phyloP scores from a whole-genome alignment of 1,139 yeast species.

The Debaryomycetaceae sp. region DNA sequence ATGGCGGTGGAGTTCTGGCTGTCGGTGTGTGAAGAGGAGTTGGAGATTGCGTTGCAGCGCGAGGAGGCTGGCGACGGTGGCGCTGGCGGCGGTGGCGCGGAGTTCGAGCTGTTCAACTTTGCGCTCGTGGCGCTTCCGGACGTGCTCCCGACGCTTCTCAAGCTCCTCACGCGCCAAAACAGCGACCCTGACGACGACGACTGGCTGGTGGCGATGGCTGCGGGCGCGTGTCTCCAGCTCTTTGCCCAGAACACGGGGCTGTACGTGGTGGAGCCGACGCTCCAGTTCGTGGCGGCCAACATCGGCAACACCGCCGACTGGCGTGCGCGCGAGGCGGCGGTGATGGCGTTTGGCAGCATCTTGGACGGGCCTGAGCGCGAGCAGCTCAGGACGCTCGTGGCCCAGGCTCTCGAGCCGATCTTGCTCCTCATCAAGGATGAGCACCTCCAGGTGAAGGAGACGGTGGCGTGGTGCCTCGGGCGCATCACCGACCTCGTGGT shows the following conservation, averaged over 20 bases:
- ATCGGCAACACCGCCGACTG: constrained; percentile 52
- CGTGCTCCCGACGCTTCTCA: constrained; percentile 81
- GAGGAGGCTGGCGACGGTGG: constrained; percentile 48
- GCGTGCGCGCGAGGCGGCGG: constrained; percentile 95
- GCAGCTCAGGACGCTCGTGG: constrained; percentile 62
- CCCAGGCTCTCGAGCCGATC: constrained; percentile 80
- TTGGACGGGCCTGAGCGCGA: constrained; percentile 89
- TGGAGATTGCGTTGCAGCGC: constrained; percentile 67
- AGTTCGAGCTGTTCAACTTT: constrained; percentile 58
- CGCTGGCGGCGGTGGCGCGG: constrained; percentile 24
- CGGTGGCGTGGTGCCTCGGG: constrained; percentile 98
- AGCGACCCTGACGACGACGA: constrained; percentile 92
- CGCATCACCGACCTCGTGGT: constrained; percentile 87
- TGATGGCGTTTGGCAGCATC: constrained; percentile 97
- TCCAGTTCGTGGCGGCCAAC: constrained; percentile 76
- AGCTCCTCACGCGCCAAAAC: constrained; percentile 79
- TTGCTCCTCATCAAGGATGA: constrained; percentile 69
- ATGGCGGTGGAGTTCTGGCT: constrained; percentile 99
- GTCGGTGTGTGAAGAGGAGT: constrained; percentile 94
- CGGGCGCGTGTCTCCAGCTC: constrained; percentile 92
- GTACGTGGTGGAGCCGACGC: constrained; percentile 78
- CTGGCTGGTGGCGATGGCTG: constrained; percentile 98
- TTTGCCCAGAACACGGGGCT: constrained; percentile 90
- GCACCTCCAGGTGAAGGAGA: constrained; percentile 83
- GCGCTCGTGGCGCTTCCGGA: constrained; percentile 80